Evolutionary conservation across 2,329 filamentous ascomycete species (phyloP).

Genomic region (Epichloe gansuensis): DNA sequence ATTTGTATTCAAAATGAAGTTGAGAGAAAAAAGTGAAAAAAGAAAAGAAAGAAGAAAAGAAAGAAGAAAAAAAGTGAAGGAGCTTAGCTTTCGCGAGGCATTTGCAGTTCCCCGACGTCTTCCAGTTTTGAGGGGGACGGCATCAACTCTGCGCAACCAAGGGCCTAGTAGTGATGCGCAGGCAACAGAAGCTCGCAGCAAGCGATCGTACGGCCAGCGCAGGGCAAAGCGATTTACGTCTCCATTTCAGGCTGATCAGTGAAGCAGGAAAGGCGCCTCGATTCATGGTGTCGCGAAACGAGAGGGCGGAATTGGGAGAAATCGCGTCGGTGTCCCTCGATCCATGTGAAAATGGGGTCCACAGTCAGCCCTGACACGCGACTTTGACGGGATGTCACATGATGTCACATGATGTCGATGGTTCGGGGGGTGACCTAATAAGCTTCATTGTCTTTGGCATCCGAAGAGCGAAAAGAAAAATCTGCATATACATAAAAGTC

Average conservation of each 20-base stretch:
- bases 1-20: background rate
- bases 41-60: too few relatives aligned
- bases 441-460: too few relatives aligned
- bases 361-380: conserved; percentile 10
- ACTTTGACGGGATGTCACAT: conserved; percentile 21
- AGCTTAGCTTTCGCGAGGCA: background rate
- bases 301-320: background rate
- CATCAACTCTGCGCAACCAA: background rate
- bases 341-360: background rate
- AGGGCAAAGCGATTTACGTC: background rate
- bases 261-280: background rate
- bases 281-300: conserved; percentile 5
- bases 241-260: background rate
- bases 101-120: background rate
- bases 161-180: background rate
- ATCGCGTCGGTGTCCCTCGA: conserved; percentile 1
- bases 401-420: conserved; percentile 1
- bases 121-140: too few relatives aligned
- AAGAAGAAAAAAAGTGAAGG: too few relatives aligned
- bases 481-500: too few relatives aligned
- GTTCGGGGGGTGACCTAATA: too few relatives aligned
- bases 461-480: too few relatives aligned
- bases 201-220: background rate
- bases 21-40: too few relatives aligned
- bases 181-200: background rate